These are phyloP conservation scores for Escovopsis sp. DNA, from an alignment of 2,329 filamentous ascomycete genomes.

Conservation along the genomic window DNA sequence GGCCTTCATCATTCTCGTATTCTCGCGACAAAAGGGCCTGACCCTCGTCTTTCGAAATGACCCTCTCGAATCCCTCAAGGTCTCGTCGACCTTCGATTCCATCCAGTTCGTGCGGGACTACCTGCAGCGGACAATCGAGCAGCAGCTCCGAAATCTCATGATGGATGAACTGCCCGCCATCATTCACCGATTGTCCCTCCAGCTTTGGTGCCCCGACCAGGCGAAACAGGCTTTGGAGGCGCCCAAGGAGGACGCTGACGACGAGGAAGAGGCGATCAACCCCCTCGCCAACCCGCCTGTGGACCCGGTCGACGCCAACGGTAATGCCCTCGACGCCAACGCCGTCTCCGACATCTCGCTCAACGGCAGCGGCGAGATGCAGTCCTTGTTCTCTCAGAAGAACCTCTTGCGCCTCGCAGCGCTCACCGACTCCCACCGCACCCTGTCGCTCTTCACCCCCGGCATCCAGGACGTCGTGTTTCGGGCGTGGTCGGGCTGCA, in stretches of 20 bases:
- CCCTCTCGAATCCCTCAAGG: conserved; percentile 91
- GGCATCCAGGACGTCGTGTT: conserved; percentile 84
- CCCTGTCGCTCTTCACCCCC: conserved; percentile 80
- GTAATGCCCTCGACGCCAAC: conserved; percentile 60
- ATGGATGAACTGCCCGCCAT: conserved; percentile 97
- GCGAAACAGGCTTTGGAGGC: conserved; percentile 31
- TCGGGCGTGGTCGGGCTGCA: conserved; percentile 74
- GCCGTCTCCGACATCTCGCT: conserved; percentile 65
- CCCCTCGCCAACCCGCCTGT: conserved; percentile 69
- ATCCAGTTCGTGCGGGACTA: conserved; percentile 98
- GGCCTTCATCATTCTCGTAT: conserved; percentile 93
- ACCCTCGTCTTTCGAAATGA: conserved; percentile 97
- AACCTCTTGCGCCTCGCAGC: conserved; percentile 73
- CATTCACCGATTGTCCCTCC: conserved; percentile 80
- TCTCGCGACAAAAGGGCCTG: conserved; percentile 92
- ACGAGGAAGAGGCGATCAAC: conserved; percentile 48
- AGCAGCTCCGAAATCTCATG: conserved; percentile 79
- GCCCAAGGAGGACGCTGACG: conserved; percentile 32
- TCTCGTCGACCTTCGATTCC: conserved; percentile 96
- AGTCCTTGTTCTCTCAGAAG: conserved; percentile 90
- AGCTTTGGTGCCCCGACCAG: conserved; percentile 82
- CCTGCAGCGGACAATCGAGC: conserved; percentile 89
- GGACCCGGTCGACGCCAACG: conserved; percentile 68
- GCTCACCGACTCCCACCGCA: conserved; percentile 76
- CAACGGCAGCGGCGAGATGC: conserved; percentile 66